A percentile compares a stretch with the other conserved stretches of the same genome.
Evolutionary conservation across 2,329 filamentous ascomycete genomes (phyloP).

Genomic region (Ophioceras dolichostomum): DNA sequence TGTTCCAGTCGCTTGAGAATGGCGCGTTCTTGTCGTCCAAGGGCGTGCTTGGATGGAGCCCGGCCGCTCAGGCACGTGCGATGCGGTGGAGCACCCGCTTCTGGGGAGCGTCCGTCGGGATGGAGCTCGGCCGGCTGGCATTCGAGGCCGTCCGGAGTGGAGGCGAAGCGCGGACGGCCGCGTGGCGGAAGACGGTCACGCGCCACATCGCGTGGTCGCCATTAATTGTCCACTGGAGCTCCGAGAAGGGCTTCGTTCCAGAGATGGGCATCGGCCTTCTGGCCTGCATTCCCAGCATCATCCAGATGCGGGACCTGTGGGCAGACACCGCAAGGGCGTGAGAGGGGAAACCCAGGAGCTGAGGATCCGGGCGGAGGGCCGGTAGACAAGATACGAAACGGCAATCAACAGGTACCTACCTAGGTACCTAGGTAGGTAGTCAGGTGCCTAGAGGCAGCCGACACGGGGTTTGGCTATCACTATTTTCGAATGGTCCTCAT

Average conservation of each 20-base stretch:
- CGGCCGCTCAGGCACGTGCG: slow-evolving; percentile 45
- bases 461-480: too few relatives aligned
- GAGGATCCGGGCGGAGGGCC: too few relatives aligned
- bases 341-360: too few relatives aligned
- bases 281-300: slow-evolving; percentile 29
- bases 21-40: slow-evolving; percentile 64
- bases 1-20: slow-evolving; percentile 77
- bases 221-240: slow-evolving; percentile 73
- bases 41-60: slow-evolving; percentile 50
- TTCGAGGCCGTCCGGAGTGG: slow-evolving; percentile 27
- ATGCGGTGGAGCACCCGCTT: slow-evolving; percentile 64
- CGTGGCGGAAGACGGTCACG: slow-evolving; percentile 55
- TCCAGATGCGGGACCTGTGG: slow-evolving; percentile 34
- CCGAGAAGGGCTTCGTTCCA: slow-evolving; percentile 44
- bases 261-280: slow-evolving; percentile 28
- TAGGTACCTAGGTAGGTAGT: too few relatives aligned
- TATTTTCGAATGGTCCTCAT: too few relatives aligned
- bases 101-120: slow-evolving; percentile 66
- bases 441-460: too few relatives aligned
- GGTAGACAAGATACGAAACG: too few relatives aligned
- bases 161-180: slow-evolving; percentile 26
- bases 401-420: too few relatives aligned
- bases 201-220: slow-evolving; percentile 69
- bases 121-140: slow-evolving; percentile 59
- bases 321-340: slow-evolving; percentile 16